Conservation (phyloP, 176 grass and related monocot genomes). For the Bonia amplexicaulis region DNA sequence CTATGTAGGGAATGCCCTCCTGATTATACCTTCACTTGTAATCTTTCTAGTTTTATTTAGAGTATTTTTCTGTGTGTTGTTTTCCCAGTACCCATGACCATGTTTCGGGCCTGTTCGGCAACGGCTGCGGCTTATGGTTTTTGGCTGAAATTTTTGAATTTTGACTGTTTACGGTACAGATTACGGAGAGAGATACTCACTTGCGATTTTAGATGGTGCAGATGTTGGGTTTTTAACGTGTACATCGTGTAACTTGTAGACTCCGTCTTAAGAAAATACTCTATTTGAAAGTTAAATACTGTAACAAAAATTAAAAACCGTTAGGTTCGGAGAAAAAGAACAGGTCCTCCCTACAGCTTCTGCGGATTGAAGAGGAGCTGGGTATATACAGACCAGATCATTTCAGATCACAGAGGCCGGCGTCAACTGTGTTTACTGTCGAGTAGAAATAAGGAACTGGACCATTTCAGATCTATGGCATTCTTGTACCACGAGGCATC, state of each 20-base stretch:
- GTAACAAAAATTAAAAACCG: background rate
- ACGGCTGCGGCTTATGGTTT: no score
- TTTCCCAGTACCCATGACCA: background rate
- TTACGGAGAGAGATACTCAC: no score
- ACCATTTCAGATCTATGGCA: background rate
- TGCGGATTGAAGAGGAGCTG: slow-evolving; percentile 91
- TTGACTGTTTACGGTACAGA: no score
- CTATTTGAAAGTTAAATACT: no score
- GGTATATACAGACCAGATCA: background rate
- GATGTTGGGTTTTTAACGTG: no score
- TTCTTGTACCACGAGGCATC: slow-evolving; percentile 6
- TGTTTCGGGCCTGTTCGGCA: no score
- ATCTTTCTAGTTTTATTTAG: background rate
- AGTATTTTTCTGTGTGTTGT: background rate
- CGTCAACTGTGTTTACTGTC: background rate
- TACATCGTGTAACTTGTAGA: no score
- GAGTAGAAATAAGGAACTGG: slow-evolving; percentile 45
- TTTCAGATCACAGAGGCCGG: slow-evolving; percentile 17
- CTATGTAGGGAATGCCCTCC: background rate
- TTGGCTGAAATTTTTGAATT: no score
- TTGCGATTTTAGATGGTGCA: no score
- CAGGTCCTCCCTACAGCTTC: slow-evolving; percentile 37
- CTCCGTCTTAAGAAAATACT: no score
- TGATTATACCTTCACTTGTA: background rate
- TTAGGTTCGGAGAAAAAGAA: no score